phyloP scores from a whole-genome alignment of 768 basidiomycete genomes.

The Wakefieldia striispora region DNA sequence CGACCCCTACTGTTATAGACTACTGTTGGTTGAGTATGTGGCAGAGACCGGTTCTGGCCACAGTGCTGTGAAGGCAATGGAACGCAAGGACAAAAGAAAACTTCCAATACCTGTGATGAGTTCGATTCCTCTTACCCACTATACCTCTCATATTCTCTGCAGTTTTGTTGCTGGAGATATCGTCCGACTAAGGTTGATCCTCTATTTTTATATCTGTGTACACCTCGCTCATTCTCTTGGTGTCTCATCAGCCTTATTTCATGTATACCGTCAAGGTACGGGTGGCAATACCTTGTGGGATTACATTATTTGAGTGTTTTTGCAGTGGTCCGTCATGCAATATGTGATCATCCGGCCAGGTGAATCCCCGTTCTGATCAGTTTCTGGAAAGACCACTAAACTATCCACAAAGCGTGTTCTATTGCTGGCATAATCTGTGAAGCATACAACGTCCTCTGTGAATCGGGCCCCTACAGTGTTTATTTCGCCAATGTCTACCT shows the following conservation, averaged over 20 bases:
- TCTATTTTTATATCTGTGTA: neutral
- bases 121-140: neutral
- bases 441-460: slow-evolving; percentile 65
- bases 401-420: slow-evolving; percentile 33
- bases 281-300: neutral
- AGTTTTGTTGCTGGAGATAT: slow-evolving; percentile 84
- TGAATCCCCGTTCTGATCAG: slow-evolving; percentile 9
- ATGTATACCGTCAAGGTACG: slow-evolving; percentile 82
- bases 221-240: slow-evolving; percentile 5
- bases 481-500: slow-evolving; percentile 70
- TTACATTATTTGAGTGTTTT: neutral
- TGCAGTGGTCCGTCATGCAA: slow-evolving; percentile 84
- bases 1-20: slow-evolving; percentile 35
- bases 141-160: slow-evolving; percentile 1
- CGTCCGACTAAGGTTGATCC: slow-evolving; percentile 68
- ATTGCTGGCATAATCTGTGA: slow-evolving; percentile 81
- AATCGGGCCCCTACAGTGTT: slow-evolving; percentile 54
- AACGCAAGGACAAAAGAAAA: slow-evolving; percentile 72
- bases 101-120: slow-evolving; percentile 65
- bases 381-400: slow-evolving; percentile 5
- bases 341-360: slow-evolving; percentile 74
- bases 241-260: slow-evolving; percentile 63
- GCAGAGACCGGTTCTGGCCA: slow-evolving; percentile 65
- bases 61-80: slow-evolving; percentile 63
- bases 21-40: slow-evolving; percentile 84